These are phyloP conservation scores for Myriangium duriaei DNA, from an alignment of 2,329 filamentous ascomycete species.

Conservation along the genomic window DNA sequence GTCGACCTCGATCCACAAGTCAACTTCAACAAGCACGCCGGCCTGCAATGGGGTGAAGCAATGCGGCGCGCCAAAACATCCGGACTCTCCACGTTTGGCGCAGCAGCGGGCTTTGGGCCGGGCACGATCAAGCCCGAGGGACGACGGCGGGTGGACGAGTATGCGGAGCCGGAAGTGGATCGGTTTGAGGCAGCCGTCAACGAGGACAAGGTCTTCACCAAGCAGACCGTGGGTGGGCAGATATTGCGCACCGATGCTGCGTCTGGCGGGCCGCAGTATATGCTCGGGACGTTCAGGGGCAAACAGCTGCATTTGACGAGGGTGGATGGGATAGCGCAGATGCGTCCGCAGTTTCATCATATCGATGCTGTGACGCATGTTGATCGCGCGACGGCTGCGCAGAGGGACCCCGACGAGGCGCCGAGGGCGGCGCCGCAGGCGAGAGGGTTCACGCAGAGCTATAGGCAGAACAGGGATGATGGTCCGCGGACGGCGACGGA, in stretches of 20 bases:
- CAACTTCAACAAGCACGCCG: slow-evolving; percentile 76
- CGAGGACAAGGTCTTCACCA: slow-evolving; percentile 59
- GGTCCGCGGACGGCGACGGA: slow-evolving; percentile 53
- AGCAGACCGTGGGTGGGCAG: slow-evolving; percentile 77
- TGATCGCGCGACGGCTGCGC: slow-evolving; percentile 22
- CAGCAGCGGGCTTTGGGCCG: slow-evolving; percentile 33
- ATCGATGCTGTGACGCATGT: slow-evolving; percentile 67
- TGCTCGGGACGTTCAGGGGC: slow-evolving; percentile 81
- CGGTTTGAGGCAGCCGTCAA: slow-evolving; percentile 57
- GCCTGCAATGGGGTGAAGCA: slow-evolving; percentile 68
- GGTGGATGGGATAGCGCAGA: slow-evolving; percentile 69
- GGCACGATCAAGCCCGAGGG: slow-evolving; percentile 15
- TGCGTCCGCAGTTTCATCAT: slow-evolving; percentile 86
- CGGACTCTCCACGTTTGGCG: slow-evolving; percentile 31
- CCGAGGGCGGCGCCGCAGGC: slow-evolving; percentile 29
- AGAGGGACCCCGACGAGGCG: slow-evolving; percentile 33
- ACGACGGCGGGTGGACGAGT: slow-evolving; percentile 29
- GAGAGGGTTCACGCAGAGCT: slow-evolving; percentile 15
- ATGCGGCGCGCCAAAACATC: slow-evolving; percentile 40
- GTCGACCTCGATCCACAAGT: slow-evolving; percentile 61
- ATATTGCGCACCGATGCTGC: slow-evolving; percentile 52
- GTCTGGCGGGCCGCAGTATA: slow-evolving; percentile 58
- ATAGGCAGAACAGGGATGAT: slow-evolving; percentile 39
- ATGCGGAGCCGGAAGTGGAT: slow-evolving; percentile 28
- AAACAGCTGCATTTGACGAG: slow-evolving; percentile 80